These are phyloP conservation scores for Parachaetomium inaequale DNA, from an alignment of 495 filamentous ascomycete genomes.

Conservation along the genomic window DNA sequence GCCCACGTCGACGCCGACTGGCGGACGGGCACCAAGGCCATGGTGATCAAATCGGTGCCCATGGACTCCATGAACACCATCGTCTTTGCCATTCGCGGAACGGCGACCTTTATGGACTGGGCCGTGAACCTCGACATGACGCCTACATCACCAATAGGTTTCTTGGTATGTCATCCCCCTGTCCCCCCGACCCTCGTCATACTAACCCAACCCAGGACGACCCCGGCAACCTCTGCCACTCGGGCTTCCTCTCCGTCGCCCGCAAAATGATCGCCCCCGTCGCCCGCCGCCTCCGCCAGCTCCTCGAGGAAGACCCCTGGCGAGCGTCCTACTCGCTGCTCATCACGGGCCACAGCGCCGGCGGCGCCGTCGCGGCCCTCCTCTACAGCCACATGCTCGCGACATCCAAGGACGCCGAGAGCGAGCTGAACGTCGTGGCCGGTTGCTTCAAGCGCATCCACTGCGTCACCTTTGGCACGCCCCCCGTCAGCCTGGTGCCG, in stretches of 20 bases:
- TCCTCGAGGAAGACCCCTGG: constrained; percentile 67
- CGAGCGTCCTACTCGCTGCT: constrained; percentile 65
- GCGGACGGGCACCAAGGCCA: constrained; percentile 71
- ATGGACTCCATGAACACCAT: constrained; percentile 73
- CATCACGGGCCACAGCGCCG: constrained; percentile 80
- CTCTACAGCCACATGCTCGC: constrained; percentile 77
- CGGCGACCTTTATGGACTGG: constrained; percentile 78
- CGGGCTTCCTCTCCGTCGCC: constrained; percentile 72
- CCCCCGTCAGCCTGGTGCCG: constrained; percentile 68
- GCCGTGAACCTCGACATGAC: constrained; percentile 68
- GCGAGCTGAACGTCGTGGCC: constrained; percentile 64
- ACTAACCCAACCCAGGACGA: constrained; percentile 54
- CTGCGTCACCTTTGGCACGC: constrained; percentile 78
- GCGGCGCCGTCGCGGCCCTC: constrained; percentile 73
- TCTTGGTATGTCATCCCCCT: constrained; percentile 49
- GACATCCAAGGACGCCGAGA: constrained; percentile 46
- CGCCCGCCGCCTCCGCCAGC: constrained; percentile 59
- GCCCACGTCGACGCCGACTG: constrained; percentile 66
- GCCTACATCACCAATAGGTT: constrained; percentile 59
- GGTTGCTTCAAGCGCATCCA: constrained; percentile 71
- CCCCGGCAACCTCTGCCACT: constrained; percentile 67
- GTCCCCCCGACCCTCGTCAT: neutral
- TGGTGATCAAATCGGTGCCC: constrained; percentile 74
- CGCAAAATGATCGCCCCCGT: constrained; percentile 70
- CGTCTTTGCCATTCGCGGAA: constrained; percentile 77